phyloP scores from a whole-genome alignment of 495 filamentous ascomycete species.

The Thozetella sp. region DNA sequence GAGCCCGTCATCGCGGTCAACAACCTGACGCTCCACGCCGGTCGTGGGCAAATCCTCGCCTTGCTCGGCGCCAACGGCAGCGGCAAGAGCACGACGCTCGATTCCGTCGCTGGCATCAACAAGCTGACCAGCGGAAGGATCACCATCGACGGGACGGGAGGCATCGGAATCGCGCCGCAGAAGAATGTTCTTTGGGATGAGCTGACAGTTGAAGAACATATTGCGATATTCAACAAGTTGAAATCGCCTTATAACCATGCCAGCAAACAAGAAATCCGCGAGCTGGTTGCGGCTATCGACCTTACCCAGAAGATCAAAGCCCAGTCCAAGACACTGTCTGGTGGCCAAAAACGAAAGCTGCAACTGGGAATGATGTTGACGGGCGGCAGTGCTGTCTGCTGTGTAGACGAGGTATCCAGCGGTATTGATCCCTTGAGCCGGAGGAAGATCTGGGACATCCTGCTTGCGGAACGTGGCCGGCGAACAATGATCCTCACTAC shows the following conservation, averaged over 20 bases:
- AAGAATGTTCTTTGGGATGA: conserved; percentile 90
- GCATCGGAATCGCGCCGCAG: conserved; percentile 84
- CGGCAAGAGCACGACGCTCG: conserved; percentile 86
- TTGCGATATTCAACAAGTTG: conserved; percentile 74
- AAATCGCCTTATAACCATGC: conserved; percentile 62
- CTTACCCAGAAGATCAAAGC: conserved; percentile 69
- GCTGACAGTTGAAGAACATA: conserved; percentile 80
- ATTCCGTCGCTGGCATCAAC: conserved; percentile 79
- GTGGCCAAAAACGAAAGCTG: conserved; percentile 88
- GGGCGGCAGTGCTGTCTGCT: conserved; percentile 81
- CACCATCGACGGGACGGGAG: conserved; percentile 69
- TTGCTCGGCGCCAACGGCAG: conserved; percentile 85
- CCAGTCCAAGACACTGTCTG: conserved; percentile 70
- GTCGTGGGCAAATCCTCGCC: conserved; percentile 77
- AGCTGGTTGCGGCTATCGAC: conserved; percentile 68
- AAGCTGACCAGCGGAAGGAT: conserved; percentile 72
- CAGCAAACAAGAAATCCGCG: conserved; percentile 51
- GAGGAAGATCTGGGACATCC: conserved; percentile 87
- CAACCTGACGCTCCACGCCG: conserved; percentile 62
- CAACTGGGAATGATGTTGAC: conserved; percentile 94
- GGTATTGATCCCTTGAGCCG: conserved; percentile 81
- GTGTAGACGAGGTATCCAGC: conserved; percentile 84
- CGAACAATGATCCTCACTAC: conserved; percentile 85
- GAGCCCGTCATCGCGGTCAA: conserved; percentile 75
- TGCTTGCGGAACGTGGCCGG: conserved; percentile 75